phyloP scores from a whole-genome alignment of 2,329 filamentous ascomycete species.

The Alternaria incomplexa region DNA sequence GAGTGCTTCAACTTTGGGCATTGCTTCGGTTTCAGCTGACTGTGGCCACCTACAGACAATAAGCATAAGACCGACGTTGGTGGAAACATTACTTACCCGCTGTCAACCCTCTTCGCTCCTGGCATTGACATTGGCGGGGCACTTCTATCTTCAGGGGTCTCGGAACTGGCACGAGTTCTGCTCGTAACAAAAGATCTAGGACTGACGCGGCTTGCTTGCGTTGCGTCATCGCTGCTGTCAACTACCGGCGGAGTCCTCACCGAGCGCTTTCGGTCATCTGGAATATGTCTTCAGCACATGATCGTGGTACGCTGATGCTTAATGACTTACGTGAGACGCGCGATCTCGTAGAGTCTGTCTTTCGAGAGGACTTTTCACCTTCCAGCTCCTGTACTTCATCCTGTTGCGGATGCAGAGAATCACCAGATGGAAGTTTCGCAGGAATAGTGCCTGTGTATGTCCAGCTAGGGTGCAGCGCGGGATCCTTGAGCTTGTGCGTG shows the following conservation, averaged over 20 bases:
- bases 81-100: constrained; percentile 3
- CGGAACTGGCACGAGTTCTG: constrained; percentile 28
- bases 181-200: constrained; percentile 34
- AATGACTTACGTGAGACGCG: constrained; percentile 35
- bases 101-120: background rate
- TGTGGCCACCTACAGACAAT: constrained; percentile 18
- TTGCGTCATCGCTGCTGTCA: constrained; percentile 27
- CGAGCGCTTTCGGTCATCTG: constrained; percentile 39
- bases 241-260: constrained; percentile 27
- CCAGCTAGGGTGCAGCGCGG: constrained; percentile 37
- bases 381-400: constrained; percentile 38
- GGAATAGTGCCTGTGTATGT: constrained; percentile 40
- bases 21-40: constrained; percentile 23
- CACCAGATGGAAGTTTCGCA: constrained; percentile 41
- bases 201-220: constrained; percentile 32
- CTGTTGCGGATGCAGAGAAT: constrained; percentile 34
- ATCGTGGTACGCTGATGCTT: background rate
- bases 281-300: background rate
- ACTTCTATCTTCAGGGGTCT: constrained; percentile 12
- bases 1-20: constrained; percentile 29
- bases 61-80: background rate
- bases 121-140: background rate
- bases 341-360: constrained; percentile 36
- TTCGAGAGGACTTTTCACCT: constrained; percentile 37
- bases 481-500: constrained; percentile 29